These are phyloP conservation scores for Chiua sp. DNA, from an alignment of 1,284 basidiomycete genomes.

Conservation along the genomic window DNA sequence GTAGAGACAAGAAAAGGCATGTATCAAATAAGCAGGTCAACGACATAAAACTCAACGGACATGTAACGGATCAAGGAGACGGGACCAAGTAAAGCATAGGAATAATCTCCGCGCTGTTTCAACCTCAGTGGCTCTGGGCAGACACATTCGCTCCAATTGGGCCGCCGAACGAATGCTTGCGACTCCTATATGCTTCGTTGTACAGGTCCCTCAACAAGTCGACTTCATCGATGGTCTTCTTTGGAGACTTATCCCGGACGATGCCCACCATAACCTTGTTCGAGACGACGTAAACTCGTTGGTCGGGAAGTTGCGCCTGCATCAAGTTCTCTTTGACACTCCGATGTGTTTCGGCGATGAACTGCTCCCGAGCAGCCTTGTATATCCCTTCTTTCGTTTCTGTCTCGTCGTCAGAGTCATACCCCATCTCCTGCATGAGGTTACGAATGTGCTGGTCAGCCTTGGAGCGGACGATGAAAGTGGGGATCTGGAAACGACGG, in stretches of 20 bases:
- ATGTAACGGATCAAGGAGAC: background rate
- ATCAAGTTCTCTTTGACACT: conserved; percentile 36
- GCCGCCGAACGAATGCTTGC: conserved; percentile 6
- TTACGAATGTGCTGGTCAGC: conserved; percentile 40
- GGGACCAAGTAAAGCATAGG: background rate
- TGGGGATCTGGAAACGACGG: conserved; percentile 37
- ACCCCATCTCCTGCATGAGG: conserved; percentile 33
- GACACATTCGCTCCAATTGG: conserved; percentile 1
- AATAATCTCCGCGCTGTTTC: background rate
- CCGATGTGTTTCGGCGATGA: conserved; percentile 31
- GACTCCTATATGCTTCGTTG: conserved; percentile 20
- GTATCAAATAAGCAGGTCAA: too few relatives aligned
- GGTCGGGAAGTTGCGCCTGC: conserved; percentile 32
- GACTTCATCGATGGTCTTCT: conserved; percentile 37
- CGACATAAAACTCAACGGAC: too few relatives aligned
- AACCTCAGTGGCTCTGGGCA: conserved; percentile 16
- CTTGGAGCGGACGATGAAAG: conserved; percentile 43
- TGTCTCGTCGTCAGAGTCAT: conserved; percentile 31
- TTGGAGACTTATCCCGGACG: conserved; percentile 29
- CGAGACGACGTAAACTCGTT: conserved; percentile 39
- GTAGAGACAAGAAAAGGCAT: background rate
- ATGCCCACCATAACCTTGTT: conserved; percentile 22
- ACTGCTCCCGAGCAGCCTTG: conserved; percentile 27
- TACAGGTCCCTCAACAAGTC: conserved; percentile 37
- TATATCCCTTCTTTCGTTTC: conserved; percentile 24